Conservation (phyloP, 2,329 filamentous ascomycete genomes). For the Calonectria pseudoreteaudii region DNA sequence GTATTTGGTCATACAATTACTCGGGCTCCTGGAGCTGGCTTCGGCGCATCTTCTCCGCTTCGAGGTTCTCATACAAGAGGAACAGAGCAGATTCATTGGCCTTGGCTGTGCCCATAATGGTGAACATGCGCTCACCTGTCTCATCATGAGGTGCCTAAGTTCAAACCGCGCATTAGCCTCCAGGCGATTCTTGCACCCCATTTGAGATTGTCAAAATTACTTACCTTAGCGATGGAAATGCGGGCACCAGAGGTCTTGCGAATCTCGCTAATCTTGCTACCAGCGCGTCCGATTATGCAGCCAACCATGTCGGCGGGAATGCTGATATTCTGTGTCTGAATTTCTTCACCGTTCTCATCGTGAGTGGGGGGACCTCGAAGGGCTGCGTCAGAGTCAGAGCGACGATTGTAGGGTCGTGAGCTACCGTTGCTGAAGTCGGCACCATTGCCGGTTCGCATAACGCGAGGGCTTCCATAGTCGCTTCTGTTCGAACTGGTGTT, state of each 20-base stretch:
- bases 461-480: constrained; percentile 75
- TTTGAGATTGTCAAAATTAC: constrained; percentile 21
- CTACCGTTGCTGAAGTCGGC: constrained; percentile 92
- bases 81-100: constrained; percentile 97
- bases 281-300: constrained; percentile 96
- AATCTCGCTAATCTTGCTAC: constrained; percentile 98
- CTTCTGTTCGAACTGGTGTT: constrained; percentile 56
- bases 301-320: constrained; percentile 99
- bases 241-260: constrained; percentile 95
- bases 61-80: constrained; percentile 97
- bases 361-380: constrained; percentile 86
- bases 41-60: constrained; percentile 98
- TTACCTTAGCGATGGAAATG: constrained; percentile 94
- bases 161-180: background rate
- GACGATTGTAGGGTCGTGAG: constrained; percentile 76
- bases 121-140: constrained; percentile 99
- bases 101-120: constrained; percentile 94
- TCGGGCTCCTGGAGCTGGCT: constrained; percentile 76
- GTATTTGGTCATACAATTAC: constrained; percentile 49
- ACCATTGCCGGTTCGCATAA: constrained; percentile 95
- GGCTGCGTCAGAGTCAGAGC: constrained; percentile 85
- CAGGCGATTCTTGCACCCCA: background rate
- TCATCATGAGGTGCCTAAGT: constrained; percentile 88
- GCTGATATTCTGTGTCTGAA: constrained; percentile 99
- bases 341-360: constrained; percentile 96